phyloP scores from a whole-genome alignment of 495 filamentous ascomycete species.

The Penicillium psychrofluorescens region DNA sequence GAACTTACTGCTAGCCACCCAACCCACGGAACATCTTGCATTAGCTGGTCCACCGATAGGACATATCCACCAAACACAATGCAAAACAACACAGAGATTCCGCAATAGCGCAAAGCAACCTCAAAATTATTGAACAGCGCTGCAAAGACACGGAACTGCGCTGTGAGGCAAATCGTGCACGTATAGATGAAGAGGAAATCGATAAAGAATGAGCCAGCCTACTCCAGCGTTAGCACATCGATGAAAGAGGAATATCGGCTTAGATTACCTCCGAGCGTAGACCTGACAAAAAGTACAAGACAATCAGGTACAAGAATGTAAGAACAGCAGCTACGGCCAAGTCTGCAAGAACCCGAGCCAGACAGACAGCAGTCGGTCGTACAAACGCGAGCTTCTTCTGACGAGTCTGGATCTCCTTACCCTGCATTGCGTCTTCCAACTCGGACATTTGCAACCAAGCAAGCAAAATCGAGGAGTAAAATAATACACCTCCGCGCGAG shows the following conservation, averaged over 20 bases:
- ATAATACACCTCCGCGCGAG: constrained; percentile 44
- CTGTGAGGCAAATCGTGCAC: constrained; percentile 45
- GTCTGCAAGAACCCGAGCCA: constrained; percentile 66
- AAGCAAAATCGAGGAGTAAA: constrained; percentile 71
- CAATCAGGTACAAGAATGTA: constrained; percentile 58
- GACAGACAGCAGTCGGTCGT: constrained; percentile 63
- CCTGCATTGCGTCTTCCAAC: constrained; percentile 60
- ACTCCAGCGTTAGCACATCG: neutral
- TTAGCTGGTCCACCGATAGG: constrained; percentile 28
- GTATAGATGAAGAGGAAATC: constrained; percentile 48
- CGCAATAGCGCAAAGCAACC: constrained; percentile 29
- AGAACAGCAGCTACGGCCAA: constrained; percentile 56
- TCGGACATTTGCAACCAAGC: constrained; percentile 74
- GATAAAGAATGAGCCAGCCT: constrained; percentile 47
- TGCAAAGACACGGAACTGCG: constrained; percentile 38
- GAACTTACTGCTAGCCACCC: constrained; percentile 28
- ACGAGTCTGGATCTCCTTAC: constrained; percentile 65
- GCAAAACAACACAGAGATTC: constrained; percentile 24
- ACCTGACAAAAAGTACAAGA: constrained; percentile 61
- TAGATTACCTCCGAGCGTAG: constrained; percentile 34
- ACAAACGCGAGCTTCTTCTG: constrained; percentile 76
- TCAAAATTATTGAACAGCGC: constrained; percentile 33
- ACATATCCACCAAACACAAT: constrained; percentile 34
- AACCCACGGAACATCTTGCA: constrained; percentile 31
- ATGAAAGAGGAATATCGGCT: no score